Percentiles rank a stretch among this genome's conserved stretches.
These are phyloP conservation scores for Echinosophora koreensis DNA, from an alignment of 306 rosid species.

Conservation along the genomic window DNA sequence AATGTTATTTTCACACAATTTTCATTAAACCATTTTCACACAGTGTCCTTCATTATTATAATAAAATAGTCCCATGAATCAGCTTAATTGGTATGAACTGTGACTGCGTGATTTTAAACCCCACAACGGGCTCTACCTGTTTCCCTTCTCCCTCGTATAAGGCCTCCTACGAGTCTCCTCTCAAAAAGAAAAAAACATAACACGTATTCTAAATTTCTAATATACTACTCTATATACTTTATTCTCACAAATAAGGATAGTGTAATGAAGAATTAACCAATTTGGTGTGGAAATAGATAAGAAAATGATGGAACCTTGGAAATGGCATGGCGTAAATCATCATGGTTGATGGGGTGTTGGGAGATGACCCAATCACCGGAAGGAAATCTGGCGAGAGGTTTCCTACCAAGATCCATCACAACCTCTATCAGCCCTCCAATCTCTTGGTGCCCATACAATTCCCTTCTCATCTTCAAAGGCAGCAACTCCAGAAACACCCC, in stretches of 20 bases:
- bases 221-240: no score
- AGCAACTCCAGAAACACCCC: conserved; percentile 73
- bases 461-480: conserved; percentile 74
- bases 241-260: background rate
- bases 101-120: no score
- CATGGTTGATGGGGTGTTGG: conserved; percentile 61
- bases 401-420: conserved; percentile 94
- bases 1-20: background rate
- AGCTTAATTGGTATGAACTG: no score
- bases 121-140: no score
- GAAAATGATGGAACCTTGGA: conserved; percentile 64
- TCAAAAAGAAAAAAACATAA: no score
- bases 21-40: background rate
- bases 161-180: no score
- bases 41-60: background rate
- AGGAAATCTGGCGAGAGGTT: conserved; percentile 91
- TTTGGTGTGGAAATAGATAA: no score
- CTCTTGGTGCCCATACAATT: conserved; percentile 66
- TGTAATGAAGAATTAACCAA: no score
- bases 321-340: conserved; percentile 82
- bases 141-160: no score
- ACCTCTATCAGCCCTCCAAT: conserved; percentile 83
- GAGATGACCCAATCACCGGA: conserved; percentile 93
- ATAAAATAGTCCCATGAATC: no score
- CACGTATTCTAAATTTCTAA: no score